Base-by-base conservation (phyloP, 192 early-diverging fungal genomes). In the Coemansia sp. region DNA sequence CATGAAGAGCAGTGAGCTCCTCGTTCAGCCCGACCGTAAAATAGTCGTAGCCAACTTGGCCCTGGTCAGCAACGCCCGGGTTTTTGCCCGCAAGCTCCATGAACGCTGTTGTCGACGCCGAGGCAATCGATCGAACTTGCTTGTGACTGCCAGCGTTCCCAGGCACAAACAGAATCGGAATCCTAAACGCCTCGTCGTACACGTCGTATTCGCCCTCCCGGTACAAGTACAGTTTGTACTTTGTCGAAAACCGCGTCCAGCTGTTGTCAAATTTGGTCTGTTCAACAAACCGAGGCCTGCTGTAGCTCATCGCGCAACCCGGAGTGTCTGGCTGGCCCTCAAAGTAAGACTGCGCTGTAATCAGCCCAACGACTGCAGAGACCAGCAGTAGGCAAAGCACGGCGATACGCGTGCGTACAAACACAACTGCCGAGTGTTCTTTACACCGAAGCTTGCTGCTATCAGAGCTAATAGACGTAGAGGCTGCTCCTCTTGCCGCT, bases 121-220 rank as follows among this genome's bases (percentile, higher is more conserved):
- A 81, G 6, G 91, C 94, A 17, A 98, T 82, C 15, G 91, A 93
- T 21, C 92, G 81, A 8, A 90, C 84, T 77, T 98, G 96, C 63
- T 90, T 91, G 59, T 90, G 90, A 61, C 90, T 94, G 15, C 96
- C 96, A 22, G 95, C 93, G 60, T 97, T 92, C 0, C 96, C 96
- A 3, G 93, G 96, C 34, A 98, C 87, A 80, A 98, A 98, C 11
- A 98, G 80, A 0, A 92, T 86, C 2, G 97, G 97, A 22, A 93
- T 82, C 34, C 92, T 88, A 17, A 69, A 82, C 21, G 87, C 86
- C 39, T 73, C 36, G 46, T 77, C 56, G 26, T 46, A 41, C 1
- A 34, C 81, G 29, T 66, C 80, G 33, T 68, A 63, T 50, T 84
- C 82, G 54, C 81, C 73, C 67, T 95, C 87, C 62, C 90, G 68